Base-by-base conservation (phyloP, 495 filamentous ascomycete genomes). In the Cryomyces minteri region DNA sequence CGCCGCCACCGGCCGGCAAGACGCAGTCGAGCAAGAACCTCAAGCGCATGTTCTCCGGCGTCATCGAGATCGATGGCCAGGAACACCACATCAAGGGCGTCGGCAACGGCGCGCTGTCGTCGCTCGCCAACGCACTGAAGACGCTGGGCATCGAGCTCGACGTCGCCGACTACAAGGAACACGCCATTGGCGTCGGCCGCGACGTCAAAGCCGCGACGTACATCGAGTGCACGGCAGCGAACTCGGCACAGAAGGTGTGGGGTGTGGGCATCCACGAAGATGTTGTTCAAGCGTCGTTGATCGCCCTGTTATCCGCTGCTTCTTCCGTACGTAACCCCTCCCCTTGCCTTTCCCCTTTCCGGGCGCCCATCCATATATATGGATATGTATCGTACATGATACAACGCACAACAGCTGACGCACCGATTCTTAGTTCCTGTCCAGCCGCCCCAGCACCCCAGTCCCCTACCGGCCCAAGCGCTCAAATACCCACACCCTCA, bases 251-350 rank as follows among this genome's bases (percentile, higher is more conserved):
- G 52, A 79, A 71, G 52, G 84, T 94, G 8, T 98, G 90, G 92
- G 90, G 90, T 52, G 84, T 98, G 18, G 90, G 88, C 43, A 84
- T 98, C 50, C 84, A 95, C 60, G 79, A 88, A 54, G 90, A 98
- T 65, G 83, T 92, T 34, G 86, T 93, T 10, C 86, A 94, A 63
- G 85, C 84, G 52, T 86, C 79, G 62, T 70, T 98, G 58, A 84
- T 88, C 59, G 88, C 90, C 37, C 69, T 96, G 40, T 67, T 98
- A 55, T 78, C 76, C 45, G 90, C 90, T 32, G 90, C 90, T 32
- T 82, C 76, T 66, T 90, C 81, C 53, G 88, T 90, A 72, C 74
- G 82, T 72, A 18, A 41, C 33, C 10, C 37, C 39, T 31, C 30
- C 7, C 31, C 5, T 25, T 7, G 44, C 31, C 10, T 28, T n/a